Conservation (phyloP, 2,329 filamentous ascomycete genomes). For the Calonectria hongkongensis region DNA sequence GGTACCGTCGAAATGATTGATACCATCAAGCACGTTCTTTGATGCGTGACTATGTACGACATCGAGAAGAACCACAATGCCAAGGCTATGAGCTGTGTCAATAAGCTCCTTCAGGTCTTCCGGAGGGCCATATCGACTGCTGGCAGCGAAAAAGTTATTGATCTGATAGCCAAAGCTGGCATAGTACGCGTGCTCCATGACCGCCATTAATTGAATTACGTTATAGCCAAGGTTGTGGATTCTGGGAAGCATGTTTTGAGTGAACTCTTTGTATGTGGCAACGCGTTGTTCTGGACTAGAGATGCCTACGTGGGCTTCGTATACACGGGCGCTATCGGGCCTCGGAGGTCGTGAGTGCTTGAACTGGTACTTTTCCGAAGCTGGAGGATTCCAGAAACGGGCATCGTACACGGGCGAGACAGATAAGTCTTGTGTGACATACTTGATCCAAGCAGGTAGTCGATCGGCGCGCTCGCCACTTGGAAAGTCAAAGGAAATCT, state of each 20-base stretch:
- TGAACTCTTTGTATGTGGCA: slow-evolving; percentile 98
- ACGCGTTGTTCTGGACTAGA: slow-evolving; percentile 93
- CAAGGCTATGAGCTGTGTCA: slow-evolving; percentile 93
- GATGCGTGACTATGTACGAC: slow-evolving; percentile 98
- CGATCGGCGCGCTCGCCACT: slow-evolving; percentile 89
- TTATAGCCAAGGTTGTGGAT: slow-evolving; percentile 96
- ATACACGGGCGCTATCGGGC: slow-evolving; percentile 90
- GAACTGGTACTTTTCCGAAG: slow-evolving; percentile 85
- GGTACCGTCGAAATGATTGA: slow-evolving; percentile 96
- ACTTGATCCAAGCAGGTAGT: slow-evolving; percentile 96
- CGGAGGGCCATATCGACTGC: slow-evolving; percentile 93
- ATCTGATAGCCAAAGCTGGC: slow-evolving; percentile 99
- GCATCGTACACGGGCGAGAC: slow-evolving; percentile 96
- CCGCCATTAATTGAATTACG: slow-evolving; percentile 97
- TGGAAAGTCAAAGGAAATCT: slow-evolving; percentile 90
- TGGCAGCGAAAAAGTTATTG: slow-evolving; percentile 99
- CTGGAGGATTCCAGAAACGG: slow-evolving; percentile 96
- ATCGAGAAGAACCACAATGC: slow-evolving; percentile 92
- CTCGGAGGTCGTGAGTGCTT: slow-evolving; percentile 89
- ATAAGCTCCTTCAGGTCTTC: slow-evolving; percentile 98
- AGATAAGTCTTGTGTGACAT: slow-evolving; percentile 93
- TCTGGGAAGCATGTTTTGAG: slow-evolving; percentile 90
- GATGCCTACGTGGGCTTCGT: slow-evolving; percentile 99
- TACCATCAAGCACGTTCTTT: slow-evolving; percentile 95
- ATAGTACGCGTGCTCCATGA: slow-evolving; percentile 99